phyloP scores from a whole-genome alignment of 2,329 filamentous ascomycete species.

The Hymenoscyphus albidus region DNA sequence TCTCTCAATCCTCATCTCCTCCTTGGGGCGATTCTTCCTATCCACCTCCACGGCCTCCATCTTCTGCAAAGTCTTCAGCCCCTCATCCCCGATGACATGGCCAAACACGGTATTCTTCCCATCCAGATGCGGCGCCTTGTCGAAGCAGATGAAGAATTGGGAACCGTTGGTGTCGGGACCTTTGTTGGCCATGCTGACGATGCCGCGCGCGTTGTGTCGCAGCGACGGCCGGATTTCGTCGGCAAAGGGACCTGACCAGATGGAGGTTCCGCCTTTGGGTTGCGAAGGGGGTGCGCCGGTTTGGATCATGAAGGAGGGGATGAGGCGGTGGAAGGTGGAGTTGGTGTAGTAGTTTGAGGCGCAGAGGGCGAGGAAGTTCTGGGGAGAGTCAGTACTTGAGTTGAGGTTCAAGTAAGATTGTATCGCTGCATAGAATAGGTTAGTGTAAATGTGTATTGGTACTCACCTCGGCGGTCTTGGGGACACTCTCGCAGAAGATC shows the following conservation, averaged over 20 bases:
- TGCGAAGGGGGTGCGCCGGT: slow-evolving; percentile 62
- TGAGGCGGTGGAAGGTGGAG: slow-evolving; percentile 76
- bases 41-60: slow-evolving; percentile 71
- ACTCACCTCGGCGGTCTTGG: slow-evolving; percentile 79
- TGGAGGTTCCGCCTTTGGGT: slow-evolving; percentile 66
- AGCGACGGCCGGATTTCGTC: slow-evolving; percentile 75
- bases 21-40: slow-evolving; percentile 71
- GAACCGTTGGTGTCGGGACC: slow-evolving; percentile 69
- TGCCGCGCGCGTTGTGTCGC: slow-evolving; percentile 63
- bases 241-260: slow-evolving; percentile 71
- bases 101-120: slow-evolving; percentile 84
- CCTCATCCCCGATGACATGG: slow-evolving; percentile 63
- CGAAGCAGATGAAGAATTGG: slow-evolving; percentile 79
- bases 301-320: slow-evolving; percentile 78
- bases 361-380: slow-evolving; percentile 87
- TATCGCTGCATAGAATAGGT: background rate
- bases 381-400: slow-evolving; percentile 11
- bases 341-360: slow-evolving; percentile 72
- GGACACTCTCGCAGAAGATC: slow-evolving; percentile 91
- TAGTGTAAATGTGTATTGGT: slow-evolving; percentile 1
- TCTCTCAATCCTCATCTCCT: slow-evolving; percentile 61
- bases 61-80: slow-evolving; percentile 61
- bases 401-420: slow-evolving; percentile 6
- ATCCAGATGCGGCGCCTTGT: slow-evolving; percentile 74
- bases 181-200: slow-evolving; percentile 77